A percentile compares a stretch with the other conserved stretches of the same genome.
These are phyloP conservation scores for Chytriomyces confervae DNA, from an alignment of 192 early-diverging fungal genomes.

Conservation along the genomic window DNA sequence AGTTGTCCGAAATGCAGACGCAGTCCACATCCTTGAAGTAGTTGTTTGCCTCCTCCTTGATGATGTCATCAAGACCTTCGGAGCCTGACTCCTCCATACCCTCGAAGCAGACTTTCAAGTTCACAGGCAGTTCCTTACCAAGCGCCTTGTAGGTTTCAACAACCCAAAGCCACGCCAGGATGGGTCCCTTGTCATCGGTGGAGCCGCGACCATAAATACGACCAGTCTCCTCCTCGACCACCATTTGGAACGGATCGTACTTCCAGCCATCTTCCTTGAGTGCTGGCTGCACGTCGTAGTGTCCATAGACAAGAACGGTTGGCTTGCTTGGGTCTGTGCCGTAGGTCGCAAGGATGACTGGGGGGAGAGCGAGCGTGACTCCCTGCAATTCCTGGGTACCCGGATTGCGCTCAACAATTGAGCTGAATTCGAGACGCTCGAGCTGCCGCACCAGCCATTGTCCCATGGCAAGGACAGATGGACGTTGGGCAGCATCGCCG, in stretches of 20 bases:
- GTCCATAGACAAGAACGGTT: constrained; percentile 89
- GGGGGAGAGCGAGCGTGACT: constrained; percentile 79
- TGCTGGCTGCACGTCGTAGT: constrained; percentile 96
- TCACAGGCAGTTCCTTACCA: constrained; percentile 90
- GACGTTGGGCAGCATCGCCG: constrained; percentile 74
- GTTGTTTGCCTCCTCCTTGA: constrained; percentile 81
- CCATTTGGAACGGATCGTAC: constrained; percentile 87
- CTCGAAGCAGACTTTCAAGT: constrained; percentile 97
- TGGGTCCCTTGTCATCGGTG: constrained; percentile 96
- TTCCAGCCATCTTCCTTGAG: constrained; percentile 71
- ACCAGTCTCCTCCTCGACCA: constrained; percentile 80
- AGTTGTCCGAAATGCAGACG: constrained; percentile 98
- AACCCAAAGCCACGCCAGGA: constrained; percentile 96
- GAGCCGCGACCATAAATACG: constrained; percentile 89
- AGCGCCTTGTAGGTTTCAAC: constrained; percentile 92
- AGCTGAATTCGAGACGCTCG: constrained; percentile 70
- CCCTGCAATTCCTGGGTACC: constrained; percentile 90
- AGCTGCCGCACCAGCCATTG: constrained; percentile 82
- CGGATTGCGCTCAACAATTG: constrained; percentile 62
- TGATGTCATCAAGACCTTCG: constrained; percentile 93
- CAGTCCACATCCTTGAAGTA: constrained; percentile 93
- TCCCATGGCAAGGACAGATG: constrained; percentile 88
- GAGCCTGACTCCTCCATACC: constrained; percentile 92
- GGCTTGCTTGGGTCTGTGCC: constrained; percentile 92
- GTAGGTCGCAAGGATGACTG: constrained; percentile 89